phyloP scores from a whole-genome alignment of 1,284 basidiomycete species.

The Peniophora sp. region DNA sequence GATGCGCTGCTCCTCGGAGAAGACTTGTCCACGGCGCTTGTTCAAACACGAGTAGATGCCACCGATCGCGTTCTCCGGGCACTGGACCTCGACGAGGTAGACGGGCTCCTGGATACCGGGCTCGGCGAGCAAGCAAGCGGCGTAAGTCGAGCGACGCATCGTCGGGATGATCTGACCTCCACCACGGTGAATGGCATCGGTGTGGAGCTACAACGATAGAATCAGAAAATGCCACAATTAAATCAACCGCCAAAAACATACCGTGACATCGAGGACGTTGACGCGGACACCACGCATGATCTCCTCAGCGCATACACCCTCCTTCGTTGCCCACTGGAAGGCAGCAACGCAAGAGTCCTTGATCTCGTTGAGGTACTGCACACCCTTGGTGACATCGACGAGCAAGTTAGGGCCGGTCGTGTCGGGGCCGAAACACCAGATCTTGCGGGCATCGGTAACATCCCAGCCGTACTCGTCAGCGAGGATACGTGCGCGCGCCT shows the following conservation, averaged over 20 bases:
- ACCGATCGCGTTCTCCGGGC: slow-evolving; percentile 96
- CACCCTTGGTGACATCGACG: slow-evolving; percentile 98
- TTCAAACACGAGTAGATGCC: slow-evolving; percentile 96
- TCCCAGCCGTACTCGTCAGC: slow-evolving; percentile 99
- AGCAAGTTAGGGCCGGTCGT: slow-evolving; percentile 96
- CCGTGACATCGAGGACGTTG: slow-evolving; percentile 95
- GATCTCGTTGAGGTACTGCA: slow-evolving; percentile 97
- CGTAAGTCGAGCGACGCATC: slow-evolving; percentile 94
- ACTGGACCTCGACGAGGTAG: slow-evolving; percentile 98
- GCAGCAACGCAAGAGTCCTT: slow-evolving; percentile 99
- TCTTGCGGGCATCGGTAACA: slow-evolving; percentile 98
- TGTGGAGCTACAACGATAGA: slow-evolving; percentile 61
- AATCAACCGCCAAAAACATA: slow-evolving; percentile 27
- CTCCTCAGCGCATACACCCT: slow-evolving; percentile 96
- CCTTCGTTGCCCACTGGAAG: slow-evolving; percentile 99
- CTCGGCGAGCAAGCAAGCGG: slow-evolving; percentile 86
- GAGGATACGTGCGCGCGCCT: slow-evolving; percentile 89
- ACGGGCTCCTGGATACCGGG: slow-evolving; percentile 96
- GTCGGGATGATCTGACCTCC: slow-evolving; percentile 98
- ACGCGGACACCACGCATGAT: slow-evolving; percentile 97
- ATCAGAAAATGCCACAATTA: too few species aligned
- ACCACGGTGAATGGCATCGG: slow-evolving; percentile 99
- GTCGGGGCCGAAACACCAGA: slow-evolving; percentile 99
- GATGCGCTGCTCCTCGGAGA: slow-evolving; percentile 93
- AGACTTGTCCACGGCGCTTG: slow-evolving; percentile 98